Evolutionary conservation across 2,329 filamentous ascomycete species (phyloP), one percentile per base, ranked within the genome.

Genomic region (Diatrype stigma): DNA sequence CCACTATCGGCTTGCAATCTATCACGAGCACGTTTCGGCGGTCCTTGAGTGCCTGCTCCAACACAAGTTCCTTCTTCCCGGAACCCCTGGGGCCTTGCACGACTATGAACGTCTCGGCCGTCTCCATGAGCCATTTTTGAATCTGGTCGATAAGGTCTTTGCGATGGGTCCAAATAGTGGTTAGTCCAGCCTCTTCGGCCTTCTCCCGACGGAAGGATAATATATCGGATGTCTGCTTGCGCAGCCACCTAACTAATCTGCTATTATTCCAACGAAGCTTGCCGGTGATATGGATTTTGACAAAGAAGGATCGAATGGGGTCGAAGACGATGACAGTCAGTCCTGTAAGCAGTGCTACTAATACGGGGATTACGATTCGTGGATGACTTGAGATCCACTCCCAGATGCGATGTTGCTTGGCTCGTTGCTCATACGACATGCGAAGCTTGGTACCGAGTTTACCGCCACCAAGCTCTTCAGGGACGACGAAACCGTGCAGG

Each of bases 1-100:
- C 93, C 52, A 93, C 87, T 11, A 97, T 89, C 1, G 89, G 87
- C 67, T 96, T 96, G 74, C 93, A 97, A 70, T 99, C 94, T 42
- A 97, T 82, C 3, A 95, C 75, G 2, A 97, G 74, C 45, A 93
- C 90, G 57, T 95, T 85, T 56, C 82, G 85, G 42, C 87, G 83
- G 7, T 83, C 82, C 56, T 87, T 83, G 16, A 97, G 76, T 0
- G 90, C 88, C 68, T 96, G 89, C 40, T 96, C 88, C 52, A 96
- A 67, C 2, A 97, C 85, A 12, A 97, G 79, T 60, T 96, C 92
- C 56, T 83, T 86, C 71, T 96, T 96, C 1, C 92, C 94, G 0
- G 90, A 95, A 6, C 93, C 94, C 47, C 91, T 84, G 4, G 94
- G 92, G 0, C 94, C 94, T 64, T 96, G 92, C 1, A 99, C 83